Evolutionary conservation across 495 filamentous ascomycete species (phyloP).

Genomic region (Neurospora sp.): DNA sequence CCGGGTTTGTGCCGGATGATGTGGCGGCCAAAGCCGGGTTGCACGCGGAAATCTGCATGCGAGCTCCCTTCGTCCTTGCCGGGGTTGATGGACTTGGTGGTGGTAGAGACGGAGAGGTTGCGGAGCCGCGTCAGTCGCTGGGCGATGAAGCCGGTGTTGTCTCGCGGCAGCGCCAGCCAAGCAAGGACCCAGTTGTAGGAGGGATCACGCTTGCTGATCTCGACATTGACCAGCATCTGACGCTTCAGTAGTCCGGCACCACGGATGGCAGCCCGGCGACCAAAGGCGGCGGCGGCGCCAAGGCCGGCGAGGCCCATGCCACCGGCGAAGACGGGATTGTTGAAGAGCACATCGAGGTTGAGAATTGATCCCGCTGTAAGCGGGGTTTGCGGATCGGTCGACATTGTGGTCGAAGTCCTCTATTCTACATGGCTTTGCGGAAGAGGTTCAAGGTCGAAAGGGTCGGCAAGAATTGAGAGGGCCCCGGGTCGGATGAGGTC

Average conservation of each 20-base stretch:
- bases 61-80: constrained; percentile 54
- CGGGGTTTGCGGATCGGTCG: background rate
- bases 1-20: constrained; percentile 76
- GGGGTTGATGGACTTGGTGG: constrained; percentile 51
- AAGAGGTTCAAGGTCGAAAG: background rate
- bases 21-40: constrained; percentile 82
- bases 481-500: background rate
- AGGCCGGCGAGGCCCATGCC: constrained; percentile 80
- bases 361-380: constrained; percentile 19
- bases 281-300: constrained; percentile 64
- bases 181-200: constrained; percentile 90
- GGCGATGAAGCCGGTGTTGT: constrained; percentile 33
- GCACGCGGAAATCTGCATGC: constrained; percentile 72
- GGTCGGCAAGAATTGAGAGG: background rate
- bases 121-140: constrained; percentile 40
- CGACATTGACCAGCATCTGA: constrained; percentile 86
- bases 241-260: constrained; percentile 63
- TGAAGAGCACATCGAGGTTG: constrained; percentile 41
- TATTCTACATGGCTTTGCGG: constrained; percentile 11
- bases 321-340: constrained; percentile 49
- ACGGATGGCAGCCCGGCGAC: constrained; percentile 60
- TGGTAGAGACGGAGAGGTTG: constrained; percentile 37
- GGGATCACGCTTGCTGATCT: constrained; percentile 86
- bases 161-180: constrained; percentile 83
- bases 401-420: background rate